Base-by-base conservation (phyloP, 148 eudicot species). In the Silene conica region DNA sequence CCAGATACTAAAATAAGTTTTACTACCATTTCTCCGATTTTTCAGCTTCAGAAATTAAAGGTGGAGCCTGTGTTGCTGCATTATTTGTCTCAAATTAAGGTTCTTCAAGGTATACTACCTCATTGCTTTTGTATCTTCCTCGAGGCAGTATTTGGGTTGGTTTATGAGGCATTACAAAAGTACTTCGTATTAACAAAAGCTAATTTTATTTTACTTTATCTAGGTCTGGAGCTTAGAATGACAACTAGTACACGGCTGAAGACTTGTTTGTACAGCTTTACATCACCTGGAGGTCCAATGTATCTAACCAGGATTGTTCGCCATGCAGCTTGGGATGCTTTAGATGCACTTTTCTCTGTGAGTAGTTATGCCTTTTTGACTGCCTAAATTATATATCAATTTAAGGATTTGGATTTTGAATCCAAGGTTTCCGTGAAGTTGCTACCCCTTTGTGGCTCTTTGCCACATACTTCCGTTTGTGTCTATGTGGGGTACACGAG, bases 221-320 rank as follows among this genome's bases (percentile, higher is more conserved):
- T 80, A 92, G 98, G 98, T 45, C 67, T 93, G 84, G 97, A 91
- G 78, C 82, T 93, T 65, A 85, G 98, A 81, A 88, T 91, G 98
- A 81, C 92, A 12, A 88, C 97, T 4, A 91, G 95, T 72, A 93
- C 98, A 16, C 85, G 97, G 77, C 78, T 93, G 72, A 93, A 91
- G 82, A 85, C 97, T 43, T 89, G 97, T 83, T 83, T 93, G 78
- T 93, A 93, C 83, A 93, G 98, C 82, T 91, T 93, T 82, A 91
- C 97, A 70, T 88, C 97, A 75, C 98, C 98, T 3, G 98, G 98
- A 76, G 98, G 95, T 69, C 98, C 97, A 20, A 93, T 89, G 90
- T 89, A 92, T 79, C 97, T 92, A 63, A 93, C 98, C 48, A 85
- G 98, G 86, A 83, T 84, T 73, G 97, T 93, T 84, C 97, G 98